Base-by-base conservation (phyloP, 306 rosid species). In the Dalbergia cultrata region DNA sequence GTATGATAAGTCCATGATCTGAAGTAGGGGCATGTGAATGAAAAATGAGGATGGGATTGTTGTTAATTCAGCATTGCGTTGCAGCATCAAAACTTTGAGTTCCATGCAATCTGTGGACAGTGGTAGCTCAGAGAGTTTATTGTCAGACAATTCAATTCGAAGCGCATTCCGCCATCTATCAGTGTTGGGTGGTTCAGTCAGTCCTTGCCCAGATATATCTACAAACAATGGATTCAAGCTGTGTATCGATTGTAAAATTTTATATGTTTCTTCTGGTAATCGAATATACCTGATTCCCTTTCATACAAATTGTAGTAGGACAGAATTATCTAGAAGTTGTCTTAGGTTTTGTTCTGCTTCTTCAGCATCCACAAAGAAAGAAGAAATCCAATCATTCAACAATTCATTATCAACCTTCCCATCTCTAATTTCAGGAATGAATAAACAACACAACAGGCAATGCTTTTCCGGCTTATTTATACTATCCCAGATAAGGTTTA, bases 51-150 rank as follows among this genome's bases (percentile, higher is more conserved):
- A 44, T 0, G 84, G 69, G 1, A 79, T 67, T 33, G 14, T 18
- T 39, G 44, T 39, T 54, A 83, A 79, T 0, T 67, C 70, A 39
- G 11, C 37, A 13, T 78, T 83, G 6, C 72, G 35, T 5, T 59
- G 77, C 76, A 83, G 14, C 33, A 59, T 14, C 7, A 83, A 16
- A 18, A 53, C 62, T 59, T 1, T 17, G 16, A 83, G 74, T 3
- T 9, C 22, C 17, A 44, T 37, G 2, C 81, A 67, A 6, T 33
- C 22, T 17, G 81, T 78, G 34, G 65, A 73, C 3, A 9, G 10
- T 5, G 83, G 83, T 39, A 83, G 60, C 60, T 72, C 77, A 39
- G 56, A 73, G 5, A 83, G 10, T n/a, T 72, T 35, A 22, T 78
- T 83, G 57, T 78, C 1, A 31, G 52, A 13, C 9, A 78, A 22